A percentile compares a stretch with the other conserved stretches of the same genome.
phyloP scores from a whole-genome alignment of 352 stramenopile species.

The Pythium aristosporum region DNA sequence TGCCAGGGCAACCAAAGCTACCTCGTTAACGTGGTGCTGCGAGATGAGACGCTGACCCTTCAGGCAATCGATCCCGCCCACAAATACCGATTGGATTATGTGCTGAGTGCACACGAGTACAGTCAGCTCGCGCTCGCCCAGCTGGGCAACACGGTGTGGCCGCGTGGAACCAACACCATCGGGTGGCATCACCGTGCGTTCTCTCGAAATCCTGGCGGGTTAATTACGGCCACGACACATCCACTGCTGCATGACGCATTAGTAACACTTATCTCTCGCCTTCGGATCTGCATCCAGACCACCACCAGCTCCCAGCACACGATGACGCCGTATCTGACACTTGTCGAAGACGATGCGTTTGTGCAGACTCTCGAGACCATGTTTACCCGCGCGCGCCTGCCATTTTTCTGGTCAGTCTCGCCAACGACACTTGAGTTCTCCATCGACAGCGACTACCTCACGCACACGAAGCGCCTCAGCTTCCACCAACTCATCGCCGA shows the following conservation, averaged over 20 bases:
- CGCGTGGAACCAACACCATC: neutral
- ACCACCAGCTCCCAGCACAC: constrained; percentile 28
- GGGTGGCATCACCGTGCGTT: constrained; percentile 25
- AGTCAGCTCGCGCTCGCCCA: constrained; percentile 20
- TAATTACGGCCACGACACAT: constrained; percentile 43
- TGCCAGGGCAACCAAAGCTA: constrained; percentile 45
- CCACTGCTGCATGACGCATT: constrained; percentile 40
- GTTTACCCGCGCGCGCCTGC: constrained; percentile 38
- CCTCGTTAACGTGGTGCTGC: constrained; percentile 41
- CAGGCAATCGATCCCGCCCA: constrained; percentile 49
- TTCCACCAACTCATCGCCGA: constrained; percentile 66
- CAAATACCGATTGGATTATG: constrained; percentile 59
- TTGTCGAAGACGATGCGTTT: constrained; percentile 60
- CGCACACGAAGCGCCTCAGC: constrained; percentile 36
- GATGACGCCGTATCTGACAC: constrained; percentile 39
- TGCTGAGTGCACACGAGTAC: constrained; percentile 50
- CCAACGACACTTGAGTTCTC: constrained; percentile 50
- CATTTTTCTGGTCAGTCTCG: constrained; percentile 72
- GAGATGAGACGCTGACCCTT: constrained; percentile 36
- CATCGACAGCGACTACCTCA: constrained; percentile 56
- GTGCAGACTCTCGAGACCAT: constrained; percentile 44
- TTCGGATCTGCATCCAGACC: constrained; percentile 29
- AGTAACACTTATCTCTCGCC: constrained; percentile 31
- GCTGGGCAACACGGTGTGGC: constrained; percentile 20
- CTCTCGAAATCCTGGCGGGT: constrained; percentile 20